Evolutionary conservation across 305 asterid species (phyloP).

Genomic region (Fraxinus dipetala): DNA sequence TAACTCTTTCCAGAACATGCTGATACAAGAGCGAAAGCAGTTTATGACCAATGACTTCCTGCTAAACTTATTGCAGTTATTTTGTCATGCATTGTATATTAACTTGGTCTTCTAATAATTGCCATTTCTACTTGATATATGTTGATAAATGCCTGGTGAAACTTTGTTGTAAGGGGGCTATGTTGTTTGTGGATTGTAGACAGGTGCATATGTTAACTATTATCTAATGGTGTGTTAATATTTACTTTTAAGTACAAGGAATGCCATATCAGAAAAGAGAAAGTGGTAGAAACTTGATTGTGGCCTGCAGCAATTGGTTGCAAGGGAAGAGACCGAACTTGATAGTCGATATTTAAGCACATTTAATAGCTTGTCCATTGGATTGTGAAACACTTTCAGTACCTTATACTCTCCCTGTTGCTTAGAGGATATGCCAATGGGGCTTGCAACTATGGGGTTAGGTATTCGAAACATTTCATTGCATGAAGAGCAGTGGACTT

Average conservation of each 20-base stretch:
- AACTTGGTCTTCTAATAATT: background rate
- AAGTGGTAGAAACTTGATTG: background rate
- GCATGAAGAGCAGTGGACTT: background rate
- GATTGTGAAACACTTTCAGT: background rate
- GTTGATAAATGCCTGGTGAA: background rate
- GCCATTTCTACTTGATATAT: background rate
- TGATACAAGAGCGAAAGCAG: background rate
- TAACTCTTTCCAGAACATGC: background rate
- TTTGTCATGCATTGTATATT: background rate
- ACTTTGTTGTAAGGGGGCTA: background rate
- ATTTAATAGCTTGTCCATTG: background rate
- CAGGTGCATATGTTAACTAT: background rate
- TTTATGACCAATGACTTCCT: background rate
- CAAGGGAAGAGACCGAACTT: background rate
- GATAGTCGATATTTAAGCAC: background rate
- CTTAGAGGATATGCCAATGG: background rate
- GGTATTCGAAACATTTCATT: background rate
- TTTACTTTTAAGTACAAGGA: background rate
- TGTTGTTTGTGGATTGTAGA: background rate
- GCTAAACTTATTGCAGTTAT: background rate
- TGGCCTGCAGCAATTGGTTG: background rate
- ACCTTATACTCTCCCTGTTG: background rate
- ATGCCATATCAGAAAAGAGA: background rate
- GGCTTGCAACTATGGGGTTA: background rate
- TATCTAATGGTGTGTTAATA: background rate